A percentile compares a stretch with the other conserved stretches of the same genome.
These are phyloP conservation scores for Eucalyptus dawsonii DNA, from an alignment of 345 rosid genomes.

Conservation along the genomic window DNA sequence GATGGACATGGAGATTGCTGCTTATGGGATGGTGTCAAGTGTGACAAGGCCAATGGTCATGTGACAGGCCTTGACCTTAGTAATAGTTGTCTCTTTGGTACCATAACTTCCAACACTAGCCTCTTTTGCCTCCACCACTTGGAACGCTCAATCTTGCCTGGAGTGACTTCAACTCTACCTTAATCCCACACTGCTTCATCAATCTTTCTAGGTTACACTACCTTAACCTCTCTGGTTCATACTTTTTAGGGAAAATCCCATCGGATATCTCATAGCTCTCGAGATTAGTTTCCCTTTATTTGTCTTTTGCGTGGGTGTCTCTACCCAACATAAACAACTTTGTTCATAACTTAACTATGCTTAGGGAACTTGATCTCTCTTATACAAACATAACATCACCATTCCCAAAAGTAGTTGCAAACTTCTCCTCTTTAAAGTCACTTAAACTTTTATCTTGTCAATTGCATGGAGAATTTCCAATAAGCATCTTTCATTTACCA, in stretches of 20 bases:
- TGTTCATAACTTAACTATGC: background rate
- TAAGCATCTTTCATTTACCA: background rate
- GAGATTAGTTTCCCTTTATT: background rate
- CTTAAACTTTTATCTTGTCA: background rate
- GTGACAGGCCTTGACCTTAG: background rate
- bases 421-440: background rate
- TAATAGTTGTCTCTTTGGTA: background rate
- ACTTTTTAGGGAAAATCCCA: background rate
- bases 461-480: background rate
- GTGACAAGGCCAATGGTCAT: background rate
- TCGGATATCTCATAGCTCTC: background rate
- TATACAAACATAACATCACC: background rate
- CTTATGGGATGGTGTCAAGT: background rate
- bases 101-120: background rate
- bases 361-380: background rate
- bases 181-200: background rate
- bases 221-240: background rate
- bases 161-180: background rate
- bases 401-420: background rate
- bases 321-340: background rate
- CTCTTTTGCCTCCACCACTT: background rate
- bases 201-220: background rate
- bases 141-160: background rate
- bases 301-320: background rate
- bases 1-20: background rate